Conservation (phyloP, 1,139 yeast genomes). For the Dujonia santamariae region DNA sequence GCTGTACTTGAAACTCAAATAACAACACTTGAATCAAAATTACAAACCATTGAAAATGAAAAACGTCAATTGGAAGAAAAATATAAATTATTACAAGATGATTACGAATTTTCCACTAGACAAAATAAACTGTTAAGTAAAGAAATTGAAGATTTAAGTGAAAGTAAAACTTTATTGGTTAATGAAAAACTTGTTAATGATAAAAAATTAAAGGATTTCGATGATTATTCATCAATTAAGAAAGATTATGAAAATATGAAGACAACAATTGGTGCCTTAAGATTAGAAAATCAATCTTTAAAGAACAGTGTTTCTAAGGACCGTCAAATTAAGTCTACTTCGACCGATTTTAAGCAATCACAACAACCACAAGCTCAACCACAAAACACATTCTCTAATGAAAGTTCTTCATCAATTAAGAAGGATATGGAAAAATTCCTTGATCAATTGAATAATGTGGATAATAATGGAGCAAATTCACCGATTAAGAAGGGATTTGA, state of each 20-base stretch:
- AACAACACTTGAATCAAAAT: conserved; percentile 8
- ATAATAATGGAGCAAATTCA: conserved; percentile 18
- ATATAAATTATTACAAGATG: conserved; percentile 20
- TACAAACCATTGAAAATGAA: conserved; percentile 15
- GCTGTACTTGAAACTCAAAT: conserved; percentile 1
- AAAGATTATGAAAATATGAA: conserved; percentile 27
- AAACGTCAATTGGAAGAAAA: conserved; percentile 18
- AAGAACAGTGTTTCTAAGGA: conserved; percentile 23
- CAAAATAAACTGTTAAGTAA: conserved; percentile 23
- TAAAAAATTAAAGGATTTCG: conserved; percentile 3
- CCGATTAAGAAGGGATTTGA: conserved; percentile 11
- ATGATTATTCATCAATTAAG: neutral
- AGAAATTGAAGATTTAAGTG: conserved; percentile 20
- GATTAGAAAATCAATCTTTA: conserved; percentile 40
- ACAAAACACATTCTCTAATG: conserved; percentile 4
- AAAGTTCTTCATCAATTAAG: conserved; percentile 10
- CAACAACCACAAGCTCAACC: neutral
- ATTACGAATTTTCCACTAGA: conserved; percentile 19
- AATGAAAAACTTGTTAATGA: conserved; percentile 3
- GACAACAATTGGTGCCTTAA: conserved; percentile 32
- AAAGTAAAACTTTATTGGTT: conserved; percentile 13
- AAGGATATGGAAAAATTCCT: conserved; percentile 24
- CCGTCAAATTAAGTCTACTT: conserved; percentile 6
- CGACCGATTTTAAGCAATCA: conserved; percentile 3
- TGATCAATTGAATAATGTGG: conserved; percentile 25